Conservation (phyloP, 805 yeast species). For the Metschnikowia matae region DNA sequence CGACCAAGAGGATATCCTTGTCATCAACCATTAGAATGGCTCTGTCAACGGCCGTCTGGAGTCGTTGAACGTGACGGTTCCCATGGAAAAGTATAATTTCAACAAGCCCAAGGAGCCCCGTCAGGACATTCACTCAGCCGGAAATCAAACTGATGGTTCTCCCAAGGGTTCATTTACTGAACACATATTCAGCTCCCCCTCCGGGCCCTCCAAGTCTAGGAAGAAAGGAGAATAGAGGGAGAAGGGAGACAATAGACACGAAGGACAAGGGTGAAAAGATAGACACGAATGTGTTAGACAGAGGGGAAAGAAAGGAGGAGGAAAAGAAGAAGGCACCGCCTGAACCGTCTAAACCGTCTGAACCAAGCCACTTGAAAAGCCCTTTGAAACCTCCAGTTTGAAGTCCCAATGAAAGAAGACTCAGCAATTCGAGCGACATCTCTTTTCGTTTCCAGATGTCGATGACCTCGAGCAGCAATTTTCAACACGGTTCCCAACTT, state of each 20-base stretch:
- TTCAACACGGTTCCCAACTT: constrained; percentile 58
- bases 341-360: constrained; percentile 62
- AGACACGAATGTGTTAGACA: constrained; percentile 21
- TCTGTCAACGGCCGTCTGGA: constrained; percentile 26
- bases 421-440: constrained; percentile 38
- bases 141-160: neutral
- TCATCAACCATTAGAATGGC: constrained; percentile 23
- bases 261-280: neutral
- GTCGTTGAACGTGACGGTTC: constrained; percentile 5
- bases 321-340: constrained; percentile 45
- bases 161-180: neutral
- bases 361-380: constrained; percentile 50
- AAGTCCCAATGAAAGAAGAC: constrained; percentile 22
- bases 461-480: constrained; percentile 59
- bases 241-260: constrained; percentile 22
- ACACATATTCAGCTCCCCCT: constrained; percentile 26
- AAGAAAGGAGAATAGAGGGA: neutral
- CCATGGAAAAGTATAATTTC: constrained; percentile 5
- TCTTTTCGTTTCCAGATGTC: constrained; percentile 49
- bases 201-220: constrained; percentile 29
- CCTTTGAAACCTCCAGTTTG: neutral
- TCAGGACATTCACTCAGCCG: neutral
- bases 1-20: constrained; percentile 27
- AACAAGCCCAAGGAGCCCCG: constrained; percentile 1
- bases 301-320: neutral